These are phyloP conservation scores for Trypanosoma theileri DNA, from an alignment of 208 protist species.

Conservation along the genomic window DNA sequence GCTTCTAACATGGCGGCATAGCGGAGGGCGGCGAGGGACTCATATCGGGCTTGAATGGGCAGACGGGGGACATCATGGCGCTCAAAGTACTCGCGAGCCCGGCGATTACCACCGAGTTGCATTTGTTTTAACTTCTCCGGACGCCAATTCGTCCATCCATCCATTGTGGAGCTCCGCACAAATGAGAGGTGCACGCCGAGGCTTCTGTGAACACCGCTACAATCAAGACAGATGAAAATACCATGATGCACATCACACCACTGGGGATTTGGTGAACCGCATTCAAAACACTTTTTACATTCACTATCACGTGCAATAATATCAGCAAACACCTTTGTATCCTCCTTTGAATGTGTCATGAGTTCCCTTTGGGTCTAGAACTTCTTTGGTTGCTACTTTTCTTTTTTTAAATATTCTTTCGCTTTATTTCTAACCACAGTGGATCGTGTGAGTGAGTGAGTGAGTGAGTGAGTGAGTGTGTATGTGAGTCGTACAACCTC, in stretches of 20 bases:
- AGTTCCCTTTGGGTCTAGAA: no score
- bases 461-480: no score
- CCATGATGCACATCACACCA: slow-evolving; percentile 91
- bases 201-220: slow-evolving; percentile 89
- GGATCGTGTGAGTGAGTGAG: no score
- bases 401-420: neutral
- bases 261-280: slow-evolving; percentile 84
- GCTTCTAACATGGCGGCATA: slow-evolving; percentile 84
- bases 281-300: slow-evolving; percentile 89
- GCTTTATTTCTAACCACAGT: neutral
- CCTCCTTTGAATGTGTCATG: slow-evolving; percentile 48
- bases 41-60: slow-evolving; percentile 73
- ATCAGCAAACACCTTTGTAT: slow-evolving; percentile 55
- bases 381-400: neutral
- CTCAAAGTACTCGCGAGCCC: slow-evolving; percentile 87
- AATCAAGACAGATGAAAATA: slow-evolving; percentile 91
- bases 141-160: slow-evolving; percentile 90
- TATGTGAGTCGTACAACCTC: no score
- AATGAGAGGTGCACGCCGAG: slow-evolving; percentile 94
- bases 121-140: slow-evolving; percentile 90
- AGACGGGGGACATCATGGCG: slow-evolving; percentile 56
- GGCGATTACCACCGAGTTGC: slow-evolving; percentile 89
- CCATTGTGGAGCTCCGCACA: slow-evolving; percentile 93
- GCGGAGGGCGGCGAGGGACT: slow-evolving; percentile 72
- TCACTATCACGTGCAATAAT: slow-evolving; percentile 79